phyloP scores from a whole-genome alignment of 2,329 filamentous ascomycete genomes.

The Penicillium verrucosum region DNA sequence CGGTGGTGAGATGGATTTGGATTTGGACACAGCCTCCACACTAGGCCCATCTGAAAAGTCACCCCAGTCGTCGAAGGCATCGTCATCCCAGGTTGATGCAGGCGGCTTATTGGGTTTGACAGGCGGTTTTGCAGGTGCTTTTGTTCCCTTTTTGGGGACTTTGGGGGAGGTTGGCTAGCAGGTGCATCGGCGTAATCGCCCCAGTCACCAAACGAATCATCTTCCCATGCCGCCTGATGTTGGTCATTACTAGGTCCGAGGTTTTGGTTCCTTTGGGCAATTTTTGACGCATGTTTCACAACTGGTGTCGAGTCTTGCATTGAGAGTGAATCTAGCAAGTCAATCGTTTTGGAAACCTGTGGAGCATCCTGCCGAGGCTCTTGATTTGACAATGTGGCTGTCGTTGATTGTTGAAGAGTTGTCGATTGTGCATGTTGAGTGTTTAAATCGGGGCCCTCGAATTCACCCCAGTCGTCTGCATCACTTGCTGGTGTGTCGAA shows the following conservation, averaged over 20 bases:
- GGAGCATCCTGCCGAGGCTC: background rate
- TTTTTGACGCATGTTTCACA: background rate
- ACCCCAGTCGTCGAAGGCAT: conserved; percentile 21
- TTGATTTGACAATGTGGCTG: background rate
- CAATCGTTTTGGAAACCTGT: conserved; percentile 13
- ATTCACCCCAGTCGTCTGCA: conserved; percentile 46
- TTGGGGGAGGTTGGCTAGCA: conserved; percentile 7
- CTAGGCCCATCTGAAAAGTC: conserved; percentile 22
- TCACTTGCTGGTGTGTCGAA: conserved; percentile 28
- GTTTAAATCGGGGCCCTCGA: conserved; percentile 36
- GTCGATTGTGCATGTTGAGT: conserved; percentile 3
- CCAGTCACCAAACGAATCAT: conserved; percentile 22
- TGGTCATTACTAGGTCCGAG: conserved; percentile 16
- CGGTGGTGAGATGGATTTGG: conserved; percentile 2
- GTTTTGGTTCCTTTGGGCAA: background rate
- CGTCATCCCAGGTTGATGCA: conserved; percentile 20
- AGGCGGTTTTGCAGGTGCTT: conserved; percentile 5
- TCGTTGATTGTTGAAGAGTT: background rate
- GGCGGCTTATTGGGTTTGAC: conserved; percentile 6
- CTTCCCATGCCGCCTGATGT: conserved; percentile 11
- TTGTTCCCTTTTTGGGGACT: conserved; percentile 10
- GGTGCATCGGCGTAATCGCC: conserved; percentile 19
- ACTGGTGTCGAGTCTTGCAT: conserved; percentile 23
- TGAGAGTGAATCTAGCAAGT: conserved; percentile 31
- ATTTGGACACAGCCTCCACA: conserved; percentile 1